Conservation (phyloP, 164 flowering plant species). For the Berberis vulgaris region DNA sequence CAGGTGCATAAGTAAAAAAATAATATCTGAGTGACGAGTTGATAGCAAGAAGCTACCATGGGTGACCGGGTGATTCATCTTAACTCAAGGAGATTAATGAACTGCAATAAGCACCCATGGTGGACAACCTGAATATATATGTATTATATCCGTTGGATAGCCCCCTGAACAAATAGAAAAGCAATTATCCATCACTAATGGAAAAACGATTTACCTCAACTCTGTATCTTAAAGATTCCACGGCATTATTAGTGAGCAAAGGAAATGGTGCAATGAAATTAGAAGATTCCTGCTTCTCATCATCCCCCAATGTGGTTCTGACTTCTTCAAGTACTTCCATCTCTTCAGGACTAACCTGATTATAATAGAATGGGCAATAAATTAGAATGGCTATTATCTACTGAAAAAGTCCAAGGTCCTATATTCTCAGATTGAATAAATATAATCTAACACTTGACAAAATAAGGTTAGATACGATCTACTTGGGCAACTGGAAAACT, state of each 20-base stretch:
- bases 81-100: not conserved
- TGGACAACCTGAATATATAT: too few species aligned
- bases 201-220: constrained; percentile 58
- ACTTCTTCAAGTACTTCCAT: constrained; percentile 76
- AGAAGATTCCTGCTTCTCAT: constrained; percentile 27
- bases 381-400: not conserved
- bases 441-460: too few species aligned
- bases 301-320: constrained; percentile 58
- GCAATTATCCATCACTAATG: too few species aligned
- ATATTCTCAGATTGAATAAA: too few species aligned
- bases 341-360: constrained; percentile 81
- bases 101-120: not conserved
- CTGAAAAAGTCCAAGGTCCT: not conserved
- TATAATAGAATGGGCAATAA: not conserved
- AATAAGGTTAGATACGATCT: too few species aligned
- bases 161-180: too few species aligned
- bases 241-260: constrained; percentile 70
- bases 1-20: too few species aligned
- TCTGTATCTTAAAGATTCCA: constrained; percentile 89
- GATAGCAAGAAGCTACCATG: not conserved
- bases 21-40: too few species aligned
- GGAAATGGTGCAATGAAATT: constrained; percentile 70
- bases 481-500: too few species aligned
- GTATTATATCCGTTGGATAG: too few species aligned
- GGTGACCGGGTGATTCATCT: not conserved